phyloP scores from a whole-genome alignment of 352 stramenopile genomes.

The Phytopythium litorale region DNA sequence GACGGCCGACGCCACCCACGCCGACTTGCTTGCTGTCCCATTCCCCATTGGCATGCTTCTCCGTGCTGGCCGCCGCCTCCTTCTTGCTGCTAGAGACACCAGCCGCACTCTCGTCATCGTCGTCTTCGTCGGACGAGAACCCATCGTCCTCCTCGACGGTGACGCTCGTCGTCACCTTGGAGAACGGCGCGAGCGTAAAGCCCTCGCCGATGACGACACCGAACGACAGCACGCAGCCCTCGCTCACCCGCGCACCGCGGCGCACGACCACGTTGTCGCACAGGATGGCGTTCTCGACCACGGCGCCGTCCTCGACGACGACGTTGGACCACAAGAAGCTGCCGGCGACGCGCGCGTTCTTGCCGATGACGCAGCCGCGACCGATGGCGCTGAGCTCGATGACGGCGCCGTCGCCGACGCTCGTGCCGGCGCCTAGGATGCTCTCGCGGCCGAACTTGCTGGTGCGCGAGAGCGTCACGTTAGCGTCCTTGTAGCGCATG shows the following conservation, averaged over 20 bases:
- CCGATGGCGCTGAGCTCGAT: slow-evolving; percentile 68
- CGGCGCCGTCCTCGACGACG: slow-evolving; percentile 66
- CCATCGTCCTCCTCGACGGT: slow-evolving; percentile 58
- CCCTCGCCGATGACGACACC: slow-evolving; percentile 77
- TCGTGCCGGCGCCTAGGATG: slow-evolving; percentile 64
- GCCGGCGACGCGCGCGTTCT: slow-evolving; percentile 62
- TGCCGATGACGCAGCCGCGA: slow-evolving; percentile 64
- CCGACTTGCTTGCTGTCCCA: slow-evolving; percentile 77
- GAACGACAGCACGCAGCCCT: slow-evolving; percentile 80
- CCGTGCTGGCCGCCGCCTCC: background rate
- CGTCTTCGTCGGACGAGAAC: slow-evolving; percentile 67
- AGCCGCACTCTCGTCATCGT: slow-evolving; percentile 24
- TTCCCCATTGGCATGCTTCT: slow-evolving; percentile 12
- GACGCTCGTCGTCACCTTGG: slow-evolving; percentile 73
- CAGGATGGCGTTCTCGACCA: slow-evolving; percentile 76
- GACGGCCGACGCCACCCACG: slow-evolving; percentile 53
- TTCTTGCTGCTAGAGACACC: slow-evolving; percentile 8
- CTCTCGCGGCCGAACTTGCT: slow-evolving; percentile 57
- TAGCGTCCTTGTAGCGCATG: slow-evolving; percentile 82
- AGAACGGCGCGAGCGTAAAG: slow-evolving; percentile 63
- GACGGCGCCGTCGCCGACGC: slow-evolving; percentile 46
- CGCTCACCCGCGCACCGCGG: slow-evolving; percentile 58
- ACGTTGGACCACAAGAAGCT: slow-evolving; percentile 87
- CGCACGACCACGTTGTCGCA: slow-evolving; percentile 81
- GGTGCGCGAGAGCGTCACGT: slow-evolving; percentile 65